Percentiles rank a stretch among this genome's conserved stretches.
These are phyloP conservation scores for Fusarium musae DNA, from an alignment of 2,329 filamentous ascomycete genomes.

Conservation along the genomic window DNA sequence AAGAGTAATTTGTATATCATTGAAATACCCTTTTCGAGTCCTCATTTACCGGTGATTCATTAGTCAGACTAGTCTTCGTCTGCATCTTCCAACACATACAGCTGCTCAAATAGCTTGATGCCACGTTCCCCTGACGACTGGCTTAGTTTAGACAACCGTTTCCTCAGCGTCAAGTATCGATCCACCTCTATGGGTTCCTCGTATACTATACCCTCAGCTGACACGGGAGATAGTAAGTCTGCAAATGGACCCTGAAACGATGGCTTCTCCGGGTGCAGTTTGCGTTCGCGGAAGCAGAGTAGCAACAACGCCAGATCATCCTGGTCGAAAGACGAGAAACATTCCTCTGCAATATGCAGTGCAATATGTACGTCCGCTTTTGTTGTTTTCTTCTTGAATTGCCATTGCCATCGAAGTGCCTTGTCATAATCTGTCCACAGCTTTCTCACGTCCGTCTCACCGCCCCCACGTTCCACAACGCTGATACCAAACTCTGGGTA, in stretches of 20 bases:
- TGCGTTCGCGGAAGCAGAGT: not conserved
- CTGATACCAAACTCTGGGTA: not conserved
- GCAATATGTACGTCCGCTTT: rapidly evolving
- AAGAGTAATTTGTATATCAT: not conserved
- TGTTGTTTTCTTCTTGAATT: not conserved
- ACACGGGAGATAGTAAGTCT: no score
- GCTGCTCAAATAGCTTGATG: not conserved
- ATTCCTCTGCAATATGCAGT: rapidly evolving
- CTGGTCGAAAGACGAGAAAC: not conserved
- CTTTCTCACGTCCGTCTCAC: rapidly evolving
- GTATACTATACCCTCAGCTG: rapidly evolving
- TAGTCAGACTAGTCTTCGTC: not conserved
- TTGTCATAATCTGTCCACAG: no score
- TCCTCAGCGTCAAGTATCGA: not conserved
- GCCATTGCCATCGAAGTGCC: no score
- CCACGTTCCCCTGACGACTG: not conserved
- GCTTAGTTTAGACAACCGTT: rapidly evolving
- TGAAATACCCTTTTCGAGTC: rapidly evolving
- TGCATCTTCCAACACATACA: not conserved
- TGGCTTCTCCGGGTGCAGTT: rapidly evolving
- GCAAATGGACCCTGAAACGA: not conserved
- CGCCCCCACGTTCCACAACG: no score
- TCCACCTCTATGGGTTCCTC: not conserved
- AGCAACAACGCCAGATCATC: not conserved
- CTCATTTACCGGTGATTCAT: rapidly evolving